phyloP scores from a whole-genome alignment of 2,329 filamentous ascomycete genomes.

The Paecilomyces sp. region DNA sequence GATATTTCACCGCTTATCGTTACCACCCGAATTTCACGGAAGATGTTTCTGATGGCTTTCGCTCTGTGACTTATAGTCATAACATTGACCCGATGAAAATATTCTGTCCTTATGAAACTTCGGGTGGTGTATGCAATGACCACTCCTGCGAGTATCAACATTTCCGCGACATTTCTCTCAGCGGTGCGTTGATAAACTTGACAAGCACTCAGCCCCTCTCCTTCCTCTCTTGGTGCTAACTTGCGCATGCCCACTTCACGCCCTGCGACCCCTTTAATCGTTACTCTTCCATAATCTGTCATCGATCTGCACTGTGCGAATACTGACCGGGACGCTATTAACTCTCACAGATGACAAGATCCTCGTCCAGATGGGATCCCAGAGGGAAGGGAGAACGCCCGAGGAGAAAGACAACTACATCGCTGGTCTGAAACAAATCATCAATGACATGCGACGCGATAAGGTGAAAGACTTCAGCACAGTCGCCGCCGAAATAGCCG shows the following conservation, averaged over 20 bases:
- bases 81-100: conserved; percentile 69
- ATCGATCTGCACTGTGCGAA: conserved; percentile 18
- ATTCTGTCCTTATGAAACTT: conserved; percentile 70
- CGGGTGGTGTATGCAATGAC: conserved; percentile 67
- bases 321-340: conserved; percentile 36
- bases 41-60: conserved; percentile 66
- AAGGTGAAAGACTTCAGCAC: conserved; percentile 45
- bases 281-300: conserved; percentile 1
- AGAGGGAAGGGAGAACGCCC: conserved; percentile 38
- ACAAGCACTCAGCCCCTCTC: conserved; percentile 13
- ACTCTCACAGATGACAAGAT: conserved; percentile 44
- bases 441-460: conserved; percentile 42
- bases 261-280: background rate
- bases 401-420: conserved; percentile 39
- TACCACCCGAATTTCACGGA: conserved; percentile 73
- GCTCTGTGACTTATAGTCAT: conserved; percentile 90
- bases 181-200: conserved; percentile 58
- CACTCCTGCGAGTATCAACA: conserved; percentile 70
- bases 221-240: conserved; percentile 3
- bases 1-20: conserved; percentile 77
- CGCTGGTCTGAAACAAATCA: conserved; percentile 40
- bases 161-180: conserved; percentile 63
- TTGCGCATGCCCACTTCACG: background rate
- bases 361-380: conserved; percentile 42
- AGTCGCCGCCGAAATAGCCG: conserved; percentile 42